Evolutionary conservation across 2,329 filamentous ascomycete genomes (phyloP), one percentile per base, ranked within the genome.

Genomic region (Trichoderma atrobrunneum): DNA sequence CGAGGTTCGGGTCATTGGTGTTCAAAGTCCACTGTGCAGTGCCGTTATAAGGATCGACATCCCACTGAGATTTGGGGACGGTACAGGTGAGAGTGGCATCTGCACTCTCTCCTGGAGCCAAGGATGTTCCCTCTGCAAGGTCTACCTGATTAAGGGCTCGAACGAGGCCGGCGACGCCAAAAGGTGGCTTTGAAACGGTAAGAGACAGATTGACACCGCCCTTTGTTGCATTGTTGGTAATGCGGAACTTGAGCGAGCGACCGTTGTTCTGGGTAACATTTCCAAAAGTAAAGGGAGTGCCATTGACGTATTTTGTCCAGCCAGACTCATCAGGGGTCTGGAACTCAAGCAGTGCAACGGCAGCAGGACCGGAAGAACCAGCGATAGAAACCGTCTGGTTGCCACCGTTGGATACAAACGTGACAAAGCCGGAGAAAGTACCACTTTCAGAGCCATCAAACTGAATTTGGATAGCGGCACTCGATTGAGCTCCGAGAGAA

Each of bases 141-240:
- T 89, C 88, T 10, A 88, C 82, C 21, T 85, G 83, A 76, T 90
- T 90, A 14, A 81, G 82, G 0, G 87, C 85, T 24, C 84, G 82
- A 51, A 90, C 83, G 26, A 89, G 84, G 3, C 87, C 85, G n/a
- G 80, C 75, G 3, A 87, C 81, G 16, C 87, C 87, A 68, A 87
- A 89, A 0, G 88, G 88, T 5, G 88, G 87, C 76, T 90, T 90
- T 0, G 88, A 90, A 3, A 90, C 87, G 0, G 88, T 89, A 16
- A 90, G 79, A 0, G 85, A 87, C 1, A 90, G 81, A 1, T 79
- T 79, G 14, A 86, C 84, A 7, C 83, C 83, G 2, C 84, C 85
- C 0, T 78, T 64, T 0, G 81, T 78, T 5, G 86, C 87, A 2
- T 78, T 81, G 76, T 90, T 90, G 43, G 84, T 87, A 28, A 90